These are phyloP conservation scores for Raphanus sativus DNA, from an alignment of 345 rosid genomes.

Conservation along the genomic window DNA sequence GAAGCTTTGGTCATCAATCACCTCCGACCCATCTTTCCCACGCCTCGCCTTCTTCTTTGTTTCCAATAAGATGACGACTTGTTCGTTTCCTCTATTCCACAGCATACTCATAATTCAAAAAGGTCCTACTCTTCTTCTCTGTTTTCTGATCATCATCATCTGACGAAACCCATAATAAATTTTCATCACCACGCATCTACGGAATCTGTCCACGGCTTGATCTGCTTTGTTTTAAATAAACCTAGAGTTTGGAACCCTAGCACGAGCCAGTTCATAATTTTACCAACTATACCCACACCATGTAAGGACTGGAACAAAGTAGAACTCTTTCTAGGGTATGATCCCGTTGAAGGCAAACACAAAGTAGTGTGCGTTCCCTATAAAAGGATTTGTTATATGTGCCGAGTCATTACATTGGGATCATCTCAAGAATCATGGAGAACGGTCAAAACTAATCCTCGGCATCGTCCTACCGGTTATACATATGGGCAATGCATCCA, in stretches of 20 bases:
- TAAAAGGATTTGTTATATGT: neutral
- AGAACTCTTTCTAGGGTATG: neutral
- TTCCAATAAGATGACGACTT: neutral
- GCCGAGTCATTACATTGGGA: neutral
- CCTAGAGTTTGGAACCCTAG: constrained; percentile 11
- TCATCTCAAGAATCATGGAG: neutral
- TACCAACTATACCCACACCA: neutral
- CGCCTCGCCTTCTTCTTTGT: neutral
- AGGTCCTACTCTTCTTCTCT: no score
- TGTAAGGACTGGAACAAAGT: neutral
- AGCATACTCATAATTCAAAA: neutral
- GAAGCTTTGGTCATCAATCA: neutral
- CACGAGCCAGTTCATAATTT: neutral
- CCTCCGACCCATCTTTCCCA: neutral
- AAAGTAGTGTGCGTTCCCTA: neutral
- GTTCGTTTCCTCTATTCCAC: neutral
- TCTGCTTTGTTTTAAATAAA: no score
- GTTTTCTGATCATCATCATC: no score
- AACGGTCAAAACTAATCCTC: neutral
- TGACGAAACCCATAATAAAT: no score
- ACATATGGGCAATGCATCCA: neutral
- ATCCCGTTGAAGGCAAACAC: constrained; percentile 1
- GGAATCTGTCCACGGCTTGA: no score
- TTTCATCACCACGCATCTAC: no score
- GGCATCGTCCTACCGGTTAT: neutral